Evolutionary conservation across 2,329 filamentous ascomycete genomes (phyloP).

Genomic region (Botrytis fragariae): DNA sequence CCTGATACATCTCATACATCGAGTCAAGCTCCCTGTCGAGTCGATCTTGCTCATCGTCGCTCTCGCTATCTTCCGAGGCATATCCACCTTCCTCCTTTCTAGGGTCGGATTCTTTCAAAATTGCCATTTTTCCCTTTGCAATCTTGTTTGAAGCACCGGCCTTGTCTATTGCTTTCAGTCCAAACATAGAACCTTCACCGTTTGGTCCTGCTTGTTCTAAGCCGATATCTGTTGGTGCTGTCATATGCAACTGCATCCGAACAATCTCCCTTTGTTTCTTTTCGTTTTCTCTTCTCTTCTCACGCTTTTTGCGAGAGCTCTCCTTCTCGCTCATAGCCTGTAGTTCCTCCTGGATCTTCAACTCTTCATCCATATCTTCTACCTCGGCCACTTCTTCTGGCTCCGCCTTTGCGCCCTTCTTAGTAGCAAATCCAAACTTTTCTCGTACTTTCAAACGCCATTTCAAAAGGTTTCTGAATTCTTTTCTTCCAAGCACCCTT

Average conservation of each 20-base stretch:
- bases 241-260: constrained; percentile 98
- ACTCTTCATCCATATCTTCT: constrained; percentile 90
- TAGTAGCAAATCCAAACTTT: constrained; percentile 80
- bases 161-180: constrained; percentile 77
- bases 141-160: constrained; percentile 67
- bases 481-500: constrained; percentile 87
- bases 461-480: constrained; percentile 84
- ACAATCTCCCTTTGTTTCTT: constrained; percentile 90
- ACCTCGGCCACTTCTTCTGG: constrained; percentile 70
- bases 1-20: constrained; percentile 84
- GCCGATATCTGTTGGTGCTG: constrained; percentile 91
- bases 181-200: constrained; percentile 83
- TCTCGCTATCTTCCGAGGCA: constrained; percentile 55
- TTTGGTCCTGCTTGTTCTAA: constrained; percentile 78
- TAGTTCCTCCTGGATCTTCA: constrained; percentile 84
- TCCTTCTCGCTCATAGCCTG: constrained; percentile 80
- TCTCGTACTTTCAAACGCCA: constrained; percentile 90
- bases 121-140: constrained; percentile 74
- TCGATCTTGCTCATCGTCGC: constrained; percentile 76
- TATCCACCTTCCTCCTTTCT: constrained; percentile 61
- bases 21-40: constrained; percentile 82
- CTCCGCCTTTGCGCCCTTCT: constrained; percentile 47
- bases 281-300: constrained; percentile 85
- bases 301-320: constrained; percentile 72
- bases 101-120: constrained; percentile 56